phyloP scores from a whole-genome alignment of 306 rosid species.

The Adenanthera pavonina region DNA sequence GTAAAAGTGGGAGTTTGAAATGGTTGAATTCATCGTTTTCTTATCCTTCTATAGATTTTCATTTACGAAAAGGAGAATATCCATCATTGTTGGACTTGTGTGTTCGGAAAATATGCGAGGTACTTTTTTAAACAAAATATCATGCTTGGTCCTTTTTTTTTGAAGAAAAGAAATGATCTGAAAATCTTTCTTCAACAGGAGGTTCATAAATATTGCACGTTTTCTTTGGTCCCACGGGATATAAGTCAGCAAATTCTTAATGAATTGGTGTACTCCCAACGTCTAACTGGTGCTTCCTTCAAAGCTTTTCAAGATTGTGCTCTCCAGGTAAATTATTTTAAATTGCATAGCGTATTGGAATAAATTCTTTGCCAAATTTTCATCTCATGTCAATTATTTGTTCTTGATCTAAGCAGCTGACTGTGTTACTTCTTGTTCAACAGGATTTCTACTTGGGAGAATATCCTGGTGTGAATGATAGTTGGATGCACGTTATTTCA shows the following conservation, averaged over 20 bases:
- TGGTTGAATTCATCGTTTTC: constrained; percentile 58
- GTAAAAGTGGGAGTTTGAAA: constrained; percentile 60
- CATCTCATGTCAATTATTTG: constrained; percentile 1
- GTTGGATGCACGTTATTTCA: constrained; percentile 70
- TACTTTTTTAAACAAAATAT: constrained; percentile 22
- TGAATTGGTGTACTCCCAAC: constrained; percentile 57
- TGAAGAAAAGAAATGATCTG: constrained; percentile 8
- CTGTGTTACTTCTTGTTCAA: constrained; percentile 21
- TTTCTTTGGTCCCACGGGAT: constrained; percentile 66
- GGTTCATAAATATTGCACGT: constrained; percentile 46
- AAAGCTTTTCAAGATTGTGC: constrained; percentile 68
- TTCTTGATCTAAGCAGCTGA: constrained; percentile 1
- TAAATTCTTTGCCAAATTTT: neutral
- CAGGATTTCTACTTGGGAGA: constrained; percentile 75
- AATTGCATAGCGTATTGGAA: neutral
- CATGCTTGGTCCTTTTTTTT: neutral
- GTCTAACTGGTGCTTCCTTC: constrained; percentile 48
- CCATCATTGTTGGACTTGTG: constrained; percentile 67
- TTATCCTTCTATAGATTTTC: constrained; percentile 38
- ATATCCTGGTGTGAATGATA: constrained; percentile 61
- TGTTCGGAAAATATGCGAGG: constrained; percentile 55
- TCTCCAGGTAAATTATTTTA: constrained; percentile 52
- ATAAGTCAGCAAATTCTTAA: constrained; percentile 69
- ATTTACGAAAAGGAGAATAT: constrained; percentile 46
- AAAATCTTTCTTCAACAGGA: constrained; percentile 52